These are phyloP conservation scores for Emericellopsis terricola DNA, from an alignment of 495 filamentous ascomycete species.

Conservation along the genomic window DNA sequence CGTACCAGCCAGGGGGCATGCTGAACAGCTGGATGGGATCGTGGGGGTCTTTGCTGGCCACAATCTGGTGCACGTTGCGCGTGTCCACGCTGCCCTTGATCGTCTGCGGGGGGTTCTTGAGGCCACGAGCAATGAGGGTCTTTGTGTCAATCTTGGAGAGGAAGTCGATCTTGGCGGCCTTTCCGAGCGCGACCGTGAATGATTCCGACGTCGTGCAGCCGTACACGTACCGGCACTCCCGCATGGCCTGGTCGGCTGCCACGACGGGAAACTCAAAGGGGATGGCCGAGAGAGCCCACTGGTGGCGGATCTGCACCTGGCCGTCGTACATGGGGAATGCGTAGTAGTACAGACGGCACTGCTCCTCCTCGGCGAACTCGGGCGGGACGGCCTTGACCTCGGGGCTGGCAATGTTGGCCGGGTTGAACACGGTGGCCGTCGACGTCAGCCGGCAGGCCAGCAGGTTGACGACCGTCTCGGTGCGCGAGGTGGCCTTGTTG, in stretches of 20 bases:
- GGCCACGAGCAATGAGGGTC: slow-evolving; percentile 26
- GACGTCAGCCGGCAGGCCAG: slow-evolving; percentile 44
- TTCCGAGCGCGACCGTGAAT: slow-evolving; percentile 33
- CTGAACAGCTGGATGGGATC: slow-evolving; percentile 39
- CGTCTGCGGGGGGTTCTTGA: slow-evolving; percentile 18
- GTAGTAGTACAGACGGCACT: slow-evolving; percentile 51
- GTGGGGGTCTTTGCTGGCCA: slow-evolving; percentile 15
- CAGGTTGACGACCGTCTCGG: slow-evolving; percentile 30
- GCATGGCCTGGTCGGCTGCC: slow-evolving; percentile 32
- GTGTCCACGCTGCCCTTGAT: slow-evolving; percentile 38
- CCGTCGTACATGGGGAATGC: slow-evolving; percentile 22
- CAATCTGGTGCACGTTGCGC: slow-evolving; percentile 25
- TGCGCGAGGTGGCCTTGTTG: background rate
- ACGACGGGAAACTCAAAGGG: slow-evolving; percentile 46
- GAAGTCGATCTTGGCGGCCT: slow-evolving; percentile 40
- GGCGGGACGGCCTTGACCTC: slow-evolving; percentile 11
- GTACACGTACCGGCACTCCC: slow-evolving; percentile 33
- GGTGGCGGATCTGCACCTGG: slow-evolving; percentile 13
- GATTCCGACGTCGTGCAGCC: slow-evolving; percentile 29
- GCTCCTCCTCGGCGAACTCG: slow-evolving; percentile 32
- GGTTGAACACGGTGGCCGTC: slow-evolving; percentile 36
- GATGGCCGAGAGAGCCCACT: slow-evolving; percentile 42
- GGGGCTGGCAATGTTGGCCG: slow-evolving; percentile 35
- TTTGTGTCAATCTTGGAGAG: slow-evolving; percentile 37
- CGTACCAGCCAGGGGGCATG: slow-evolving; percentile 37